Base-by-base conservation (phyloP, 495 filamentous ascomycete species). In the Talaromyces liani region DNA sequence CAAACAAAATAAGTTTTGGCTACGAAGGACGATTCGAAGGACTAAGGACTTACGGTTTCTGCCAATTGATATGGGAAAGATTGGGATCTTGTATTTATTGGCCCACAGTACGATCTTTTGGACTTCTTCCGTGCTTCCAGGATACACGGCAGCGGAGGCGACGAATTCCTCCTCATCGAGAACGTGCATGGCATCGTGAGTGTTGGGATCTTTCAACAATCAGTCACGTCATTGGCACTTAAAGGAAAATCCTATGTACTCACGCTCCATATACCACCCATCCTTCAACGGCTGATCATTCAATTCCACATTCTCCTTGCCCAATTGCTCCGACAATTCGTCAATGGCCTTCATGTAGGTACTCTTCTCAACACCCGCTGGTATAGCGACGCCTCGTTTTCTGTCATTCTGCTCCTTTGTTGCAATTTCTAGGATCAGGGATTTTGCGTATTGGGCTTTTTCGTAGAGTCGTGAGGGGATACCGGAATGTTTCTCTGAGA, bases 11-110 rank as follows among this genome's bases (percentile, higher is more conserved):
- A 16, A 27, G 45, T n/a, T 18, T 1, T 49, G 6, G 7, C 1
- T 9, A 22, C 22, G 45, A 18, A 45, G 16, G 3, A 3, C 1
- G 6, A 12, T 20, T 9, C 20, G 6, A 2, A 9, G 0, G 10
- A 20, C 6, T 49, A 6, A 16, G 9, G 31, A 29, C 54, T 57
- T 29, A 57, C 54, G 54, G 25, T 85, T 85, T 12, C 82, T 68
- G 0, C 84, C 83, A 62, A 83, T 80, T 6, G 79, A 82, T 58
- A 81, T 79, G 3, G 84, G 80, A 65, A 78, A 86, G 51, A 85
- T 73, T 6, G 84, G 83, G 14, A 86, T 74, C 9, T 66, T 61
- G 63, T 76, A 73, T 59, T 80, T 69, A 65, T 85, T 85, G 14
- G 75, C 75, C 69, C 76, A 74, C 20, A 66, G 68, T 27, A 83